Base-by-base conservation (phyloP, 1,284 basidiomycete genomes). In the Kwoniella shivajii region DNA sequence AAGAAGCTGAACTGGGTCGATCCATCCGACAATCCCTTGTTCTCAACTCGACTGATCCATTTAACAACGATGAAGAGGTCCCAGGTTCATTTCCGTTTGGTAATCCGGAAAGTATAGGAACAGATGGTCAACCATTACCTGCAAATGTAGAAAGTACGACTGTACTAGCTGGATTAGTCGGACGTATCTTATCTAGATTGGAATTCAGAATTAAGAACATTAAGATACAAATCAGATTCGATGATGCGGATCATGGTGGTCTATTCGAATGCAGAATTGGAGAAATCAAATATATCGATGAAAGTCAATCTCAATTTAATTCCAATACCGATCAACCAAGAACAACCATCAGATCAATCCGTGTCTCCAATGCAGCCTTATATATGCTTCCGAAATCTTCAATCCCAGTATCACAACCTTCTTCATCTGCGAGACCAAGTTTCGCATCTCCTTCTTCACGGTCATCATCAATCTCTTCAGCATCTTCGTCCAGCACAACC, bases 151-250 rank as follows among this genome's bases (percentile, higher is more conserved):
- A 79, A 59, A 80, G 79, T 30, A 87, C 92, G 18, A 91, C 90
- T 1, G 80, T 95, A 44, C 87, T 97, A 69, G 88, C 92, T 18
- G 84, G 85, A 30, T 81, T 95, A 41, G 86, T 94, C 45, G 92
- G 95, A 73, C 83, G 87, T 13, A 80, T 96, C 3, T 82, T 96
- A 13, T 84, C 90, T 9, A 83, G 88, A 57, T 88, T 97, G 64
- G 84, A 89, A 61, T 88, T 92, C 68, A 85, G 86, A 63, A 88
- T 88, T 26, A 73, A 79, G 24, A 85, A 90, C 65, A 83, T 87
- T 33, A 83, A 79, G 59, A 79, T 94, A 37, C 56, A 72, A n/a
- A 52, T 77, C 2, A 57, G 62, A 10, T 61, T 71, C 43, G 63
- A 65, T 3, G 67, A 73, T 50, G 65, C 74, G 33, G 44, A 56